Base-by-base conservation (phyloP, 495 filamentous ascomycete species). In the Xylaria venustula region DNA sequence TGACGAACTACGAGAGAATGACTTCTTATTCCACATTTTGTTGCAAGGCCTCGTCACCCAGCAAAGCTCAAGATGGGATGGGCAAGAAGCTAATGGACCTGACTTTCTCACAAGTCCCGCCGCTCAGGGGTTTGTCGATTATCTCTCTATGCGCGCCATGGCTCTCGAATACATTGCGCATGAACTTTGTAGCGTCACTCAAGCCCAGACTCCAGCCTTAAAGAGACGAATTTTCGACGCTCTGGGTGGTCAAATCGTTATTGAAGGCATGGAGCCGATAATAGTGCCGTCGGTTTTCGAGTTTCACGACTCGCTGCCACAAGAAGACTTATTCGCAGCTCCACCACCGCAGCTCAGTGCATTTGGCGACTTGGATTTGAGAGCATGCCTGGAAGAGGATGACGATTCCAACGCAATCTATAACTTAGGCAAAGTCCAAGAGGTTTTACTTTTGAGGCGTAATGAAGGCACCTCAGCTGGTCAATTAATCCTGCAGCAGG, bases 281-380 rank as follows among this genome's bases (percentile, higher is more conserved):
- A 67, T 74, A 14, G 88, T 90, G 47, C 82, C 87, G 3, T 89
- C 87, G 6, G 82, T 98, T 14, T 95, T 97, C 72, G 95, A 97
- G 63, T 83, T 97, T 20, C 92, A 96, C 58, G 95, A 98, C 74
- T 97, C 98, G 58, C 80, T 92, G 30, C 87, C 92, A 56, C 72
- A 90, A 7, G 86, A 92, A 42, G 78, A 86, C 42, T 53, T 77
- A 2, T 80, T 80, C 61, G 63, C 78, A 37, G 67, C 81, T 34
- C 56, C 73, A 9, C 54, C 66, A 2, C 87, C 90, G 7, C 58
- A 77, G 12, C 73, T 86, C 19, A 70, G 71, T 9, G 77, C 83
- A 37, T 87, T 92, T 54, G 69, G 77, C 15, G 83, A 85, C 41
- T 65, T 93, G 36, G 83, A 88, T 58, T 67, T 93, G 44, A 74